These are phyloP conservation scores for Aquilaria agallochum DNA, from an alignment of 441 rosid species.

Conservation along the genomic window DNA sequence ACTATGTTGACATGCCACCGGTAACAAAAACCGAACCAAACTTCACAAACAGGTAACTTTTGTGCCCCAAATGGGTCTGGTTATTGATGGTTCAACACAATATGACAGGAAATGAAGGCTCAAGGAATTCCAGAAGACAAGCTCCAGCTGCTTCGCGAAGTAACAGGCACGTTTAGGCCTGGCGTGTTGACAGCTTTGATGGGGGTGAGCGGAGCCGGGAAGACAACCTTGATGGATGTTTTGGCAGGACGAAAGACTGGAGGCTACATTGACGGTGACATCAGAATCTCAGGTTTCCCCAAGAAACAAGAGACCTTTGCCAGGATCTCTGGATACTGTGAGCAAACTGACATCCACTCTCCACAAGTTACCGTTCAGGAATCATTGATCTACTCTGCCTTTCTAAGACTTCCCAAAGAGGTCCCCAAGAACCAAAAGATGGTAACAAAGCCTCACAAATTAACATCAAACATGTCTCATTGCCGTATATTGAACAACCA, in stretches of 20 bases:
- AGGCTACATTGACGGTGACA: constrained; percentile 84
- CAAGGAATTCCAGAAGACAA: constrained; percentile 68
- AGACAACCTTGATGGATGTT: constrained; percentile 97
- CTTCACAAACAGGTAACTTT: too few species aligned
- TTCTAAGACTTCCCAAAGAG: constrained; percentile 77
- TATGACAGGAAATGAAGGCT: constrained; percentile 78
- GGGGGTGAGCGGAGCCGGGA: constrained; percentile 99
- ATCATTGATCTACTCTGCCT: constrained; percentile 86
- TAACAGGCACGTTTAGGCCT: constrained; percentile 87
- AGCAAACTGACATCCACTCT: constrained; percentile 86
- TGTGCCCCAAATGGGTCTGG: too few species aligned
- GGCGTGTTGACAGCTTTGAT: constrained; percentile 89
- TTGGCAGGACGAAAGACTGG: constrained; percentile 90
- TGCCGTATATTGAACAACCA: background rate
- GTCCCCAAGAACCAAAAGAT: constrained; percentile 62
- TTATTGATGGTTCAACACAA: background rate
- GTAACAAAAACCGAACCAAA: constrained; percentile 31
- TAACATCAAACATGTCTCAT: too few species aligned
- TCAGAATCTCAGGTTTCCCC: constrained; percentile 75
- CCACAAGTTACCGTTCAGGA: constrained; percentile 89
- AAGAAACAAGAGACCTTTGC: constrained; percentile 97
- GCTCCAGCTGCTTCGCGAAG: constrained; percentile 64
- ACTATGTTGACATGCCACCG: constrained; percentile 88
- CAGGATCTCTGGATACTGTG: constrained; percentile 92
- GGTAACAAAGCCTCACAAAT: constrained; percentile 27